Evolutionary conservation across 1,284 basidiomycete species (phyloP).

Genomic region (Ceratobasidium theobromae): DNA sequence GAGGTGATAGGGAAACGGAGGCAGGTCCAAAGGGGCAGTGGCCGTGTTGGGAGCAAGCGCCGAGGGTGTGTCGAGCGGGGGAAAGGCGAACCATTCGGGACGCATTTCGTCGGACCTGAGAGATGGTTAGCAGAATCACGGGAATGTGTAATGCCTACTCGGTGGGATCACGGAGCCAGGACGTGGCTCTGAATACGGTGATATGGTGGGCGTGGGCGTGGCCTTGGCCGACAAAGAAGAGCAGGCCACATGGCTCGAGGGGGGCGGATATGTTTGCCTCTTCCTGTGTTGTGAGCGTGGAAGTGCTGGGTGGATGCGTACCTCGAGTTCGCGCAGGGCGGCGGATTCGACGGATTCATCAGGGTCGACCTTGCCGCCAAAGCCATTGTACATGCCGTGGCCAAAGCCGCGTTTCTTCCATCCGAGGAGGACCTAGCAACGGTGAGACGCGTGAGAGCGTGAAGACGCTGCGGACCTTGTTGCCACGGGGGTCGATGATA

Average conservation of each 20-base stretch:
- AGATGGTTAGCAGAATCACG: not conserved
- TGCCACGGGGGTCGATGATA: not conserved
- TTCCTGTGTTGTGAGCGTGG: slow-evolving; percentile 53
- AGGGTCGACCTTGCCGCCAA: slow-evolving; percentile 70
- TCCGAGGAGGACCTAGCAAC: slow-evolving; percentile 57
- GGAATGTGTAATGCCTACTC: slow-evolving; percentile 53
- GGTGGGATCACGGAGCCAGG: slow-evolving; percentile 54
- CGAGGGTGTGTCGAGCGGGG: slow-evolving; percentile 32
- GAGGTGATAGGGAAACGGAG: slow-evolving; percentile 53
- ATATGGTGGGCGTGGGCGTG: slow-evolving; percentile 63
- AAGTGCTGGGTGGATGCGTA: slow-evolving; percentile 37
- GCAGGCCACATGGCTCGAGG: slow-evolving; percentile 57
- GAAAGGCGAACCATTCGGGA: slow-evolving; percentile 61
- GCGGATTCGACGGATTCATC: slow-evolving; percentile 62
- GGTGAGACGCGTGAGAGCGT: not conserved
- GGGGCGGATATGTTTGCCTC: slow-evolving; percentile 69
- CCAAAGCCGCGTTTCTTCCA: slow-evolving; percentile 74
- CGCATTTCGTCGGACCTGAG: slow-evolving; percentile 68
- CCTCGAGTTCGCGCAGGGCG: slow-evolving; percentile 65
- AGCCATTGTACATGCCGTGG: slow-evolving; percentile 62
- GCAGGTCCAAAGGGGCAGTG: slow-evolving; percentile 34
- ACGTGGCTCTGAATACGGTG: slow-evolving; percentile 61
- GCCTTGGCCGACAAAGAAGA: slow-evolving; percentile 58
- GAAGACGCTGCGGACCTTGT: slow-evolving; percentile 11
- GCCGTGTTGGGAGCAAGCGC: slow-evolving; percentile 9